Conservation (phyloP, 768 basidiomycete genomes). For the Amanita fuliginea region DNA sequence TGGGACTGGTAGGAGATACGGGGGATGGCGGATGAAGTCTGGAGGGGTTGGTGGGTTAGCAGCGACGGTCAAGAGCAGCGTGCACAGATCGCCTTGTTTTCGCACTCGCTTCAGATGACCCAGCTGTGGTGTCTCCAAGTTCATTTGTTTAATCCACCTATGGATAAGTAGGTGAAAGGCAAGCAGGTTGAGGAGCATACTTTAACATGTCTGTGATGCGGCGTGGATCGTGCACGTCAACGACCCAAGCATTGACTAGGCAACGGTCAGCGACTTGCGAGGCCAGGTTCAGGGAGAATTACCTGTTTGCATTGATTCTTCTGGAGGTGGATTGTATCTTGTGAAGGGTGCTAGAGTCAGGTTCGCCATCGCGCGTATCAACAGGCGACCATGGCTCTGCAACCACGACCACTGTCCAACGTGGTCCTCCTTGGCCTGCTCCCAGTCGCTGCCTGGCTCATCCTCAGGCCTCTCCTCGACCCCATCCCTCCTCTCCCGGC, state of each 20-base stretch:
- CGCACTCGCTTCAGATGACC: conserved; percentile 73
- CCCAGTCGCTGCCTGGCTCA: conserved; percentile 65
- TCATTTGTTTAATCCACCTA: conserved; percentile 62
- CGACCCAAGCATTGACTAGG: conserved; percentile 66
- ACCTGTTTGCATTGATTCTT: conserved; percentile 52
- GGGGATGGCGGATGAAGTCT: conserved; percentile 27
- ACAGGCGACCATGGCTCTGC: conserved; percentile 4
- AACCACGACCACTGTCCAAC: conserved; percentile 34
- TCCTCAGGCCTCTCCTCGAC: conserved; percentile 59
- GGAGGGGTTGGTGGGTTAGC: conserved; percentile 39
- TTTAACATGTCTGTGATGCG: conserved; percentile 52
- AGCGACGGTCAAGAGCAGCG: conserved; percentile 43
- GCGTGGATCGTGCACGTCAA: conserved; percentile 55
- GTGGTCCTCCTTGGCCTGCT: conserved; percentile 46
- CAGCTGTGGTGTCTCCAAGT: conserved; percentile 49
- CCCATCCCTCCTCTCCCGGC: conserved; percentile 61
- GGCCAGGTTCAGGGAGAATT: not conserved
- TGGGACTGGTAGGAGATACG: conserved; percentile 56
- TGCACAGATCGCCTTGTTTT: conserved; percentile 33
- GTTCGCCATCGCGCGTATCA: too few species aligned
- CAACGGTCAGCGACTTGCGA: not conserved
- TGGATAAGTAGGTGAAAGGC: not conserved
- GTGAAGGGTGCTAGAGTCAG: too few species aligned
- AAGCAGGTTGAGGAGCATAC: conserved; percentile 22
- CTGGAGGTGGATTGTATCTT: conserved; percentile 46